Evolutionary conservation across 371 early-diverging fungal genomes (phyloP).

Genomic region (Apophysomyces ossiformis): DNA sequence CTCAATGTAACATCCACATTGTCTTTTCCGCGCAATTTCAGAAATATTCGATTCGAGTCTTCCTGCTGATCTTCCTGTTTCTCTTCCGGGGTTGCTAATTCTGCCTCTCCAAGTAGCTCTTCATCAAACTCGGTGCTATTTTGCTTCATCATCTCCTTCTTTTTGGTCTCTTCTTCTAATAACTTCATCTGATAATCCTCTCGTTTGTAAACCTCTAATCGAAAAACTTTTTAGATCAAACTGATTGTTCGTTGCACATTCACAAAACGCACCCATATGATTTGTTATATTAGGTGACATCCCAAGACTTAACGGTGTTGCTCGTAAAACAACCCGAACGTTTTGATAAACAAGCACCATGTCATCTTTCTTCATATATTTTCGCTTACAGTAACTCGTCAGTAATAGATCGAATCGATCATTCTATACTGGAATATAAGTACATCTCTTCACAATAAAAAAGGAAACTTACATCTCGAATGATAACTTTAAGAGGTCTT

Average conservation of each 20-base stretch:
- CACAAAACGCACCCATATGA: slow-evolving; percentile 25
- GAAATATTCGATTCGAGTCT: slow-evolving; percentile 20
- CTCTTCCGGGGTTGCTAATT: neutral
- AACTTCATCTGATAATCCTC: slow-evolving; percentile 28
- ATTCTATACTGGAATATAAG: slow-evolving; percentile 24
- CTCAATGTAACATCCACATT: slow-evolving; percentile 31
- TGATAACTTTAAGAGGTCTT: slow-evolving; percentile 37
- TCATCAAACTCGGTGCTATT: slow-evolving; percentile 10
- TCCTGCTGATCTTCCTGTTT: slow-evolving; percentile 9
- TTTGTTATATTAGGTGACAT: slow-evolving; percentile 29
- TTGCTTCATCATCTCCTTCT: slow-evolving; percentile 19
- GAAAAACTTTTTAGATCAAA: neutral
- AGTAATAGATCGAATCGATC: slow-evolving; percentile 38
- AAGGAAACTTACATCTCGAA: slow-evolving; percentile 40
- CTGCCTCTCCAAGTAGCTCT: slow-evolving; percentile 11
- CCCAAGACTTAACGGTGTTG: slow-evolving; percentile 43
- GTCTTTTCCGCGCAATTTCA: slow-evolving; percentile 39
- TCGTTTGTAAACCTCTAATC: slow-evolving; percentile 38
- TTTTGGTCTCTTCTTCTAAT: slow-evolving; percentile 24
- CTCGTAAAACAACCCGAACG: slow-evolving; percentile 33
- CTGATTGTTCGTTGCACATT: neutral
- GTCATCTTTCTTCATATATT: slow-evolving; percentile 30
- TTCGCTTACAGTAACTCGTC: slow-evolving; percentile 30
- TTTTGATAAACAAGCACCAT: slow-evolving; percentile 40
- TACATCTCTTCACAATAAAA: neutral